Evolutionary conservation across 345 rosid species (phyloP), one percentile per base, ranked within the genome.

Genomic region (Brassica nigra): DNA sequence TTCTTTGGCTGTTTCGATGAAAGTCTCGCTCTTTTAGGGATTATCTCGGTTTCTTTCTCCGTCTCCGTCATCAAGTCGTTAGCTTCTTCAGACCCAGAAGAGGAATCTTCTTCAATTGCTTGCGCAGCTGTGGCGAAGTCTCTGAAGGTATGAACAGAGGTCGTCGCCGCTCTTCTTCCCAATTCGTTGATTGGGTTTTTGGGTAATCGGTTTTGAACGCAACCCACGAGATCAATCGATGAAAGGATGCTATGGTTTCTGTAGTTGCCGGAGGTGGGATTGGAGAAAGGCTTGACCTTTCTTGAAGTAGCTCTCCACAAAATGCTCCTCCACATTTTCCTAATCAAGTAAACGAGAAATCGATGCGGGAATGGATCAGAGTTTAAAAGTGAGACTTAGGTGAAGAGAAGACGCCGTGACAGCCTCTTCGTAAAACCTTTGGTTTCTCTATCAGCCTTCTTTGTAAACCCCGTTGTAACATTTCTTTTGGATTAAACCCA

Each of bases 301-400:
- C 86, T 55, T 5, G 77, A 49, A 65, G 87, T 63, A 73, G 88
- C 91, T 78, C 82, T 78, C 59, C 71, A 86, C 33, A 88, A 74
- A 34, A 93, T 71, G 86, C 65, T 83, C 72, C 91, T 91, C 98
- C 97, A 91, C 98, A 95, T 93, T 76, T 74, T 37, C 8, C 8
- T 34, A 58, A 75, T 75, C 78, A 63, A 59, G 14, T 20, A 57
- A 1, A 57, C 29, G 30, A 57, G 55, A 47, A 10, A 34, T 4
- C 55, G 33, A 71, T 55, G 57, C 11, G 34, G 62, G 62, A 23
- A 68, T 73, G 44, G 31, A 52, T 70, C 15, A 64, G 29, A 61
- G 34, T 61, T 61, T 4, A 27, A 77, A 69, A 20, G 8, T n/a
- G 18, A 65, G 58, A 12, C 49, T 63, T 73, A 63, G 33, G 64